These are phyloP conservation scores for Sporisorium exsertum DNA, from an alignment of 1,284 basidiomycete species.

Conservation along the genomic window DNA sequence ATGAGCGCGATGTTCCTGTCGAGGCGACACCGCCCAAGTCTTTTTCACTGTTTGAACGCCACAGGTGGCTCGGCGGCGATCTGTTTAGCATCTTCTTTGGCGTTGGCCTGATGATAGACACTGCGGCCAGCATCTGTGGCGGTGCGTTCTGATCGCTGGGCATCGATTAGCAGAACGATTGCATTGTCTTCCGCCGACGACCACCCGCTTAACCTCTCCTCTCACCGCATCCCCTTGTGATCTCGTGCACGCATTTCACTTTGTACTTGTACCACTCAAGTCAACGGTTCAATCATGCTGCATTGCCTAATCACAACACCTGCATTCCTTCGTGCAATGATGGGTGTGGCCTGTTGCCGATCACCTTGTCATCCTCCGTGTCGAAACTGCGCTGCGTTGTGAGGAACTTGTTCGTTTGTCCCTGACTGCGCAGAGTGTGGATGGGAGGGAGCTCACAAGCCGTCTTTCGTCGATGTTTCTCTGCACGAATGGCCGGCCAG, in stretches of 20 bases:
- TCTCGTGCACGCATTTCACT: background rate
- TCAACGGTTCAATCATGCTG: background rate
- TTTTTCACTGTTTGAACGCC: constrained; percentile 10
- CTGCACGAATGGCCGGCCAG: constrained; percentile 36
- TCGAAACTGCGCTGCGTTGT: constrained; percentile 31
- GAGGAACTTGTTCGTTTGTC: constrained; percentile 26
- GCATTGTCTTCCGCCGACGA: no score
- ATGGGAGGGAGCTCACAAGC: background rate
- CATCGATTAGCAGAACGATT: background rate
- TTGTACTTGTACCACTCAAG: constrained; percentile 2
- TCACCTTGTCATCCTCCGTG: constrained; percentile 28
- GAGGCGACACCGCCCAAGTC: constrained; percentile 15
- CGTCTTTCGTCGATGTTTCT: constrained; percentile 13
- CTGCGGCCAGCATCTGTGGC: background rate
- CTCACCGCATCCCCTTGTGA: background rate
- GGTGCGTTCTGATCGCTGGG: background rate
- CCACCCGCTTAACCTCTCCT: background rate
- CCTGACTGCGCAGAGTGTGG: constrained; percentile 28
- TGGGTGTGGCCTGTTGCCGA: constrained; percentile 1
- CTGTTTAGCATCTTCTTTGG: constrained; percentile 44
- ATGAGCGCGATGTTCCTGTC: constrained; percentile 16
- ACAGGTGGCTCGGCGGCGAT: constrained; percentile 28
- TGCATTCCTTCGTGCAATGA: background rate
- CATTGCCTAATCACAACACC: background rate
- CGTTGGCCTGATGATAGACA: constrained; percentile 24